These are phyloP conservation scores for Gymnopus androsaceus DNA, from an alignment of 1,284 basidiomycete genomes.

Conservation along the genomic window DNA sequence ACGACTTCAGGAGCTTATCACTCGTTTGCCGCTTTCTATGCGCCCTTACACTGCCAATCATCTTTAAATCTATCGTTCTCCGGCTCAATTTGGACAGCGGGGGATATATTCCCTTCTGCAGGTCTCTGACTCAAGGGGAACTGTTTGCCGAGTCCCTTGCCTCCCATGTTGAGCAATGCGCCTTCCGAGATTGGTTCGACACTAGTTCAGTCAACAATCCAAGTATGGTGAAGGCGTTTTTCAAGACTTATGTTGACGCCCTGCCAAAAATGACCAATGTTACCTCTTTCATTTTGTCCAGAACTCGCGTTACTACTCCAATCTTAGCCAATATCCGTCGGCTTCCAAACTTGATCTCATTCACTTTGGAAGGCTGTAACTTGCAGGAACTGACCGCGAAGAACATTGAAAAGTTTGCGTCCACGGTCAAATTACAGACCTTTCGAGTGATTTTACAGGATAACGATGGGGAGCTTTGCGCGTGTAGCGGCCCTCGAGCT, in stretches of 20 bases:
- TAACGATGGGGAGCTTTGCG: not conserved
- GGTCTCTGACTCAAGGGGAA: not conserved
- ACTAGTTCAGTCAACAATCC: not conserved
- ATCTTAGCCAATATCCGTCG: not conserved
- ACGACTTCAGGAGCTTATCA: not conserved
- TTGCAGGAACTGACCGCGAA: not conserved
- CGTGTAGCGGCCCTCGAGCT: not conserved
- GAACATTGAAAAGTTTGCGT: not conserved
- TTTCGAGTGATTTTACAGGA: not conserved
- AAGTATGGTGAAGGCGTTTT: not conserved
- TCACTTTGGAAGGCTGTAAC: not conserved
- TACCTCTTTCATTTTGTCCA: not conserved
- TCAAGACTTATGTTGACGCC: not conserved
- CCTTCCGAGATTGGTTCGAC: not conserved
- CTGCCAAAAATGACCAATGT: not conserved
- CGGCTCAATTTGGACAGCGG: too few species aligned
- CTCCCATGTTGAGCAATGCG: not conserved
- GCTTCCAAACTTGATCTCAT: not conserved
- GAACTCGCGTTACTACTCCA: not conserved
- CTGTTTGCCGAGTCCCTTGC: not conserved
- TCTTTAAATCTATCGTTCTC: not conserved
- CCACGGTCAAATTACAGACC: not conserved
- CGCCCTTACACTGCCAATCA: not conserved
- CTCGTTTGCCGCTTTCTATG: not conserved
- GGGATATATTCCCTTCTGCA: not conserved